Percentiles rank a stretch among this genome's conserved stretches.
phyloP scores from a whole-genome alignment of 371 early-diverging fungal species.

The Apophysomyces elegans region DNA sequence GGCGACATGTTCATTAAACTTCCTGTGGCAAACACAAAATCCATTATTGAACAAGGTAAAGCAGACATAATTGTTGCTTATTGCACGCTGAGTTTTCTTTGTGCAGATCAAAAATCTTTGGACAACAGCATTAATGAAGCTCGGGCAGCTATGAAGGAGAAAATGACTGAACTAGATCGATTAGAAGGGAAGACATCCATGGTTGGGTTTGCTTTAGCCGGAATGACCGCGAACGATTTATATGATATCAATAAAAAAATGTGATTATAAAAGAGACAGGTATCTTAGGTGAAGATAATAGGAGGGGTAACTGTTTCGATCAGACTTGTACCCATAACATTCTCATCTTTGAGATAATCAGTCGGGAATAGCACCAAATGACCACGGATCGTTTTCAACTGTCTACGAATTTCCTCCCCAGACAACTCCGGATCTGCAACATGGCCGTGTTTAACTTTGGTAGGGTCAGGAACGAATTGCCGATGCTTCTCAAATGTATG shows the following conservation, averaged over 20 bases:
- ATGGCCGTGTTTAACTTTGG: slow-evolving; percentile 57
- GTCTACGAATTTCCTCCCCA: slow-evolving; percentile 41
- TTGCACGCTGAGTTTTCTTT: background rate
- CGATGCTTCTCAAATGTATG: slow-evolving; percentile 65
- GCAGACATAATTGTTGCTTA: background rate
- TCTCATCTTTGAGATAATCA: slow-evolving; percentile 76
- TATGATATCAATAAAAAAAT: slow-evolving; percentile 29
- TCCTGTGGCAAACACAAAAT: slow-evolving; percentile 42
- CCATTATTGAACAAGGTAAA: slow-evolving; percentile 50
- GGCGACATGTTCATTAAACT: slow-evolving; percentile 71
- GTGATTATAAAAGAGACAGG: background rate
- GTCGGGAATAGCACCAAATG: slow-evolving; percentile 79
- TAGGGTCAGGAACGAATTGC: slow-evolving; percentile 57
- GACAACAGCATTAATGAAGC: slow-evolving; percentile 47
- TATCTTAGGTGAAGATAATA: slow-evolving; percentile 59
- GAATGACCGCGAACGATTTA: slow-evolving; percentile 44
- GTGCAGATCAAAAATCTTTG: slow-evolving; percentile 49
- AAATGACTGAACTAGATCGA: slow-evolving; percentile 45
- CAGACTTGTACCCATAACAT: slow-evolving; percentile 62
- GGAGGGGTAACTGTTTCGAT: slow-evolving; percentile 59
- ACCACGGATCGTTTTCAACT: slow-evolving; percentile 54
- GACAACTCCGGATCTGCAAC: slow-evolving; percentile 50
- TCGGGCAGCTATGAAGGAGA: slow-evolving; percentile 49
- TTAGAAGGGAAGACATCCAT: slow-evolving; percentile 53
- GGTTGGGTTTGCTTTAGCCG: slow-evolving; percentile 46